A percentile compares a stretch with the other conserved stretches of the same genome.
These are phyloP conservation scores for Cordyceps fumosorosea DNA, from an alignment of 2,329 filamentous ascomycete genomes.

Conservation along the genomic window DNA sequence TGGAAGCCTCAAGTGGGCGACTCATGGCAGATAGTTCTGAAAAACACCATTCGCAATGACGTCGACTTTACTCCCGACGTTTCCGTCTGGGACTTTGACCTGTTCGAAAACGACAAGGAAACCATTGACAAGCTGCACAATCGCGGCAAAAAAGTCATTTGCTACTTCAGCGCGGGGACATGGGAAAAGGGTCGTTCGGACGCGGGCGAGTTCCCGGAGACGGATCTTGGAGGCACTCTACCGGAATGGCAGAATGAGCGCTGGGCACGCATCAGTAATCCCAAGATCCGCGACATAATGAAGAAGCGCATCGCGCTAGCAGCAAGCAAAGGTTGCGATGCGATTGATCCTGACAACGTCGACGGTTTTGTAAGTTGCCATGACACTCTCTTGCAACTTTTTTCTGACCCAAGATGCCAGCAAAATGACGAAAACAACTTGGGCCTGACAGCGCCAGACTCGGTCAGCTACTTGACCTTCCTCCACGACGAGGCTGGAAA, in stretches of 20 bases:
- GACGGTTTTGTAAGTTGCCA: conserved; percentile 50
- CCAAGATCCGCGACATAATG: conserved; percentile 60
- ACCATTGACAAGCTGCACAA: conserved; percentile 50
- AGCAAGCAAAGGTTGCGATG: conserved; percentile 56
- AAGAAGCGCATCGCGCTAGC: conserved; percentile 51
- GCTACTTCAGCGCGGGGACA: conserved; percentile 68
- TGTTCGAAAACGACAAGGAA: conserved; percentile 46
- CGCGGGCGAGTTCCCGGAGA: conserved; percentile 42
- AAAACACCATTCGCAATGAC: conserved; percentile 35
- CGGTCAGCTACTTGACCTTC: conserved; percentile 54
- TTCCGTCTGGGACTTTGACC: conserved; percentile 40
- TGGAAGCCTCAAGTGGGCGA: conserved; percentile 49
- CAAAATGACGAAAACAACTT: conserved; percentile 57
- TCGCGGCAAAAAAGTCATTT: conserved; percentile 56
- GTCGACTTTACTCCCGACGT: conserved; percentile 38
- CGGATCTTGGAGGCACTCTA: conserved; percentile 52
- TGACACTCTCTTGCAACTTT: not conserved
- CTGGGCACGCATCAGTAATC: conserved; percentile 56
- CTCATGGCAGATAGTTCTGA: conserved; percentile 58
- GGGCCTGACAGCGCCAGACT: conserved; percentile 47
- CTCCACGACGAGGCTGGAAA: conserved; percentile 47
- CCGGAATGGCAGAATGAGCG: conserved; percentile 60
- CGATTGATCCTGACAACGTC: conserved; percentile 65
- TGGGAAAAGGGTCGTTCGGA: conserved; percentile 60
- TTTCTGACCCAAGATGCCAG: conserved; percentile 1